Evolutionary conservation across 208 protist genomes (phyloP).

Genomic region (Wallacemonas collosoma): DNA sequence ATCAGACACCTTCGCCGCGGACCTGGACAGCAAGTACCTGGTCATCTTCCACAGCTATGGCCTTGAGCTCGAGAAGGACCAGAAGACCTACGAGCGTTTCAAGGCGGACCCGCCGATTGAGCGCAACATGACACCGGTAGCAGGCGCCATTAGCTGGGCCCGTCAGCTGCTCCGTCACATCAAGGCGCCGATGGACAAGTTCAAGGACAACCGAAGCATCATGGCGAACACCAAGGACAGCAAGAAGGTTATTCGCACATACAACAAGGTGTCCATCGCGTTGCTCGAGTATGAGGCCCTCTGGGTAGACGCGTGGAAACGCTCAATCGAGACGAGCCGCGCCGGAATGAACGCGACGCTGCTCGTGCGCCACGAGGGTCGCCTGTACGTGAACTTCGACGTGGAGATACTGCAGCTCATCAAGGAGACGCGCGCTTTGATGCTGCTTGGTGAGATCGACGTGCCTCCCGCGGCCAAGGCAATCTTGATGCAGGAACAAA

Average conservation of each 20-base stretch:
- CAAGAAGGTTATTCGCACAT: conserved; percentile 96
- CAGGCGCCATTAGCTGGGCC: conserved; percentile 95
- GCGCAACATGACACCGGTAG: conserved; percentile 95
- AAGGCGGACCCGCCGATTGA: conserved; percentile 94
- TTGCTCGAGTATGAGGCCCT: conserved; percentile 97
- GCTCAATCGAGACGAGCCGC: conserved; percentile 93
- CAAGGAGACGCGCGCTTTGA: conserved; percentile 94
- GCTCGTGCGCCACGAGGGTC: conserved; percentile 93
- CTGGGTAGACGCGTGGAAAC: conserved; percentile 95
- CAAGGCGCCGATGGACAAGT: conserved; percentile 96
- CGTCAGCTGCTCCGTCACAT: conserved; percentile 96
- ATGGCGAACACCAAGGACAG: conserved; percentile 95
- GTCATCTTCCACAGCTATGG: conserved; percentile 97
- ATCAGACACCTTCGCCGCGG: conserved; percentile 89
- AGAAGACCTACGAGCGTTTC: conserved; percentile 96
- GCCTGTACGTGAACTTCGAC: conserved; percentile 98
- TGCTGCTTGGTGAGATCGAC: conserved; percentile 93
- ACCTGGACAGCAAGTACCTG: conserved; percentile 95
- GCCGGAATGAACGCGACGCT: conserved; percentile 95
- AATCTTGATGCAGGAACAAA: conserved; percentile 95
- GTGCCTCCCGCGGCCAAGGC: conserved; percentile 88
- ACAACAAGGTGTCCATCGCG: conserved; percentile 95
- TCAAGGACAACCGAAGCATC: conserved; percentile 94
- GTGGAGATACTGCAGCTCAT: conserved; percentile 96
- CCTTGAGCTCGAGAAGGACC: conserved; percentile 94